Percentiles rank a stretch among this genome's conserved stretches.
These are phyloP conservation scores for Globisporangium heterothallicum DNA, from an alignment of 352 stramenopile species.

Conservation along the genomic window DNA sequence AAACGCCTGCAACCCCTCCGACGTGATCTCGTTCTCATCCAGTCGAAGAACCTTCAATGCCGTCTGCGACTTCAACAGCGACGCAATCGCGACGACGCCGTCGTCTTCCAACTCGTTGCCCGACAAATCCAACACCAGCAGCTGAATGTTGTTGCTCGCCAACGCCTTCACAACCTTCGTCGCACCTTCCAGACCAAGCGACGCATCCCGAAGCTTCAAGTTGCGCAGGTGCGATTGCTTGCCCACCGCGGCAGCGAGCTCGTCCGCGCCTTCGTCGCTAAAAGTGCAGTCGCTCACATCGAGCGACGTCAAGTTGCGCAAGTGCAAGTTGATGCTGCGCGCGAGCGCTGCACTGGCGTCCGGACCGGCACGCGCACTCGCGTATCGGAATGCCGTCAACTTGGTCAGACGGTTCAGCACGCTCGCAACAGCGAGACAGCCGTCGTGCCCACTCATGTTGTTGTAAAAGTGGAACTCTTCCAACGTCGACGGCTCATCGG, in stretches of 20 bases:
- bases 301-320: constrained; percentile 59
- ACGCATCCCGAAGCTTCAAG: constrained; percentile 89
- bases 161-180: constrained; percentile 65
- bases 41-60: constrained; percentile 56
- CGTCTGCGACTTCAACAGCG: constrained; percentile 50
- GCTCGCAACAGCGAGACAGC: constrained; percentile 46
- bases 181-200: constrained; percentile 75
- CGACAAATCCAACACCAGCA: constrained; percentile 84
- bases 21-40: constrained; percentile 83
- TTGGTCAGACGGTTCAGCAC: constrained; percentile 45
- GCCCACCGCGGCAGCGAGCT: constrained; percentile 66
- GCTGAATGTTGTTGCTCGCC: constrained; percentile 43
- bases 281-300: constrained; percentile 93
- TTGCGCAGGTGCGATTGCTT: constrained; percentile 60
- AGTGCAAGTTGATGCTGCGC: constrained; percentile 36
- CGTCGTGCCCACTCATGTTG: constrained; percentile 81
- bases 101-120: constrained; percentile 85
- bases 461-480: constrained; percentile 85
- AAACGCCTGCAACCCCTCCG: constrained; percentile 38
- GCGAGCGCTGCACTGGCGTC: constrained; percentile 51
- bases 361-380: constrained; percentile 53
- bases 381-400: constrained; percentile 57
- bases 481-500: constrained; percentile 31
- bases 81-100: constrained; percentile 52
- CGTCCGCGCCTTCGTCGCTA: constrained; percentile 55